A percentile compares a stretch with the other conserved stretches of the same genome.
These are phyloP conservation scores for Saccharomyces hybrid DNA, from an alignment of 1,139 yeast species.

Conservation along the genomic window DNA sequence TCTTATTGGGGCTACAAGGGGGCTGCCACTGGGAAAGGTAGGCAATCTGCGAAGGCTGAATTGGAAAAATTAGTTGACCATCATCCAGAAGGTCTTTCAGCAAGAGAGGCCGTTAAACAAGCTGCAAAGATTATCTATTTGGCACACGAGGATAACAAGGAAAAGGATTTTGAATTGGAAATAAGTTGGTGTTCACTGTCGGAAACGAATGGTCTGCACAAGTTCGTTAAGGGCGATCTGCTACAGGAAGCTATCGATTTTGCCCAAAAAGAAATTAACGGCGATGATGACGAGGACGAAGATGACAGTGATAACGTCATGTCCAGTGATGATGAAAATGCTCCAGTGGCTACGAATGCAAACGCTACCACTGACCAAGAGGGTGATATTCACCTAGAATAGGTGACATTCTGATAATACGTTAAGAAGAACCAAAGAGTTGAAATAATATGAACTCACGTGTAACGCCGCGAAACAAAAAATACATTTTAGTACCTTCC, in stretches of 20 bases:
- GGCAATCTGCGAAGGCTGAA: constrained; percentile 93
- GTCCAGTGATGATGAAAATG: constrained; percentile 37
- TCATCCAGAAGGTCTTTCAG: constrained; percentile 45
- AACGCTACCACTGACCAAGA: constrained; percentile 18
- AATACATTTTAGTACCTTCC: not conserved
- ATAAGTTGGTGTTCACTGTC: constrained; percentile 75
- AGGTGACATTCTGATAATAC: constrained; percentile 1
- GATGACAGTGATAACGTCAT: constrained; percentile 29
- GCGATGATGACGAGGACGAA: constrained; percentile 56
- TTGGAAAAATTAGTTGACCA: constrained; percentile 61
- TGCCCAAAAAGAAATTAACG: constrained; percentile 79
- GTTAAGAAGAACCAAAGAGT: not conserved
- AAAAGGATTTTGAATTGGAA: constrained; percentile 93
- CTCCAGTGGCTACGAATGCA: constrained; percentile 25
- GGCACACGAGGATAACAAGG: constrained; percentile 97
- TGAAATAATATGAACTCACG: not conserved
- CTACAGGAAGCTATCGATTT: constrained; percentile 72
- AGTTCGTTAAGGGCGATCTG: constrained; percentile 67
- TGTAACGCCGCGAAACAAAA: not conserved
- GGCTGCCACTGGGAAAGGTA: constrained; percentile 96
- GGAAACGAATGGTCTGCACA: constrained; percentile 77
- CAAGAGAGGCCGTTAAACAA: constrained; percentile 77
- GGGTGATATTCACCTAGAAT: constrained; percentile 25
- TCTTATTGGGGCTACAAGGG: constrained; percentile 95
- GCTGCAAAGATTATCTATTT: constrained; percentile 90